These are phyloP conservation scores for Capsella rubella DNA, from an alignment of 441 rosid genomes.

Conservation along the genomic window DNA sequence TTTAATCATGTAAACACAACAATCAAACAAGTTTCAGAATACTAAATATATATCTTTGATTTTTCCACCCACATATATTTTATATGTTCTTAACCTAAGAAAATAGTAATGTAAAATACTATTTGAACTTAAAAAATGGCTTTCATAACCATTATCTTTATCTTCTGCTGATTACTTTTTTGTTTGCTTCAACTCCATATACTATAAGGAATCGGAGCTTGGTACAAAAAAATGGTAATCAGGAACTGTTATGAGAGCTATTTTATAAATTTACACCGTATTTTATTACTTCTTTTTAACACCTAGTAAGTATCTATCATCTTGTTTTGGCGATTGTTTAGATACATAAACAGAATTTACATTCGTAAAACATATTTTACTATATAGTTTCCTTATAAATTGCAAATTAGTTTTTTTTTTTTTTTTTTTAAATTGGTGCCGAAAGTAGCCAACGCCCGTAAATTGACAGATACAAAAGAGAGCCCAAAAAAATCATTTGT, in stretches of 20 bases:
- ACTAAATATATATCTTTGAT: too few relatives aligned
- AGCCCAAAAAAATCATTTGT: too few relatives aligned
- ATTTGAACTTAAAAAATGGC: background rate
- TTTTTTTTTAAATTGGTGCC: background rate
- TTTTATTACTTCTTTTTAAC: too few relatives aligned
- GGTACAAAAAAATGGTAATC: background rate
- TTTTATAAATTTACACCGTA: background rate
- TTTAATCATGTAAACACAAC: background rate
- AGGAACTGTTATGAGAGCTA: background rate
- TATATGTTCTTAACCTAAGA: background rate
- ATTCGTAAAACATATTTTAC: too few relatives aligned
- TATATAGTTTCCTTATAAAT: too few relatives aligned
- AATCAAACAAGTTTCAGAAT: background rate
- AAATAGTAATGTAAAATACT: background rate
- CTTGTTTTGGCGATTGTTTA: too few relatives aligned
- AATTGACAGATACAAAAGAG: slow-evolving; percentile 6
- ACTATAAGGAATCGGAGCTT: background rate
- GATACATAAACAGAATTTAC: too few relatives aligned
- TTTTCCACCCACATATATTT: background rate
- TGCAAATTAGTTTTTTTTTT: background rate
- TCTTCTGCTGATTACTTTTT: background rate
- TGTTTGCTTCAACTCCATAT: background rate
- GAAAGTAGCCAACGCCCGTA: slow-evolving; percentile 10
- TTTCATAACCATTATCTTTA: background rate
- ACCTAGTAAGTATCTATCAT: too few relatives aligned